Base-by-base conservation (phyloP, 1,284 basidiomycete genomes). In the Ustilago esculenta region DNA sequence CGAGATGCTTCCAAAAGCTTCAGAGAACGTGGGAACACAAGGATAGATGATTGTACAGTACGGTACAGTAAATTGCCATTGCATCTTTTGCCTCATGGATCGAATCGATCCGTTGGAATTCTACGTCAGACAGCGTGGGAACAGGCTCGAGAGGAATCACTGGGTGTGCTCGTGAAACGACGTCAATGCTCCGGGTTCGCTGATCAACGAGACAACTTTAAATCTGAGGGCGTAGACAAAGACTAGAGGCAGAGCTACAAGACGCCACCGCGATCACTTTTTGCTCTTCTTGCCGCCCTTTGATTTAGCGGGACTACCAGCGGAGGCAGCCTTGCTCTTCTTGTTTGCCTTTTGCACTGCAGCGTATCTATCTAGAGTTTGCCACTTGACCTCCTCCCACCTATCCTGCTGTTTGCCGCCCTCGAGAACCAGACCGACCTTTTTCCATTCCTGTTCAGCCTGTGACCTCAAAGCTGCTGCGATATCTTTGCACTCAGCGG, bases 1-100 rank as follows among this genome's bases (percentile, higher is more conserved):
- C 35, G 70, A 75, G 47, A 75, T 75, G 73, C 57, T 75, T 7
- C 70, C 73, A 4, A 54, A 64, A 6, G 23, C 33, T 3, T n/a
- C 33, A 24, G 43, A 51, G 17, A 30, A 36, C 11, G 43, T 29
- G 14, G 27, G 45, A 3, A 36, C 29, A 20, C 9, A 11, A 25
- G 32, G 11, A n/a, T 51, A 42, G 35, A 30, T 7, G 7, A 29
- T 7, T 12, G 27, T 12, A 29, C 27, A 29, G 7, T 29, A 29
- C 27, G 27, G n/a, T n/a, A n/a, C n/a, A n/a, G n/a, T n/a, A n/a
- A n/a, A n/a, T n/a, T n/a, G n/a, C n/a, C 43, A 32, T 17, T 40
- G 25, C 40, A 49, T 32, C 35, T 20, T 40, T 39, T 32, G 15
- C 23, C 30, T n/a, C n/a, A n/a, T n/a, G n/a, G n/a, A n/a, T n/a